Conservation (phyloP, 805 yeast species). For the Ogataea philodendri region DNA sequence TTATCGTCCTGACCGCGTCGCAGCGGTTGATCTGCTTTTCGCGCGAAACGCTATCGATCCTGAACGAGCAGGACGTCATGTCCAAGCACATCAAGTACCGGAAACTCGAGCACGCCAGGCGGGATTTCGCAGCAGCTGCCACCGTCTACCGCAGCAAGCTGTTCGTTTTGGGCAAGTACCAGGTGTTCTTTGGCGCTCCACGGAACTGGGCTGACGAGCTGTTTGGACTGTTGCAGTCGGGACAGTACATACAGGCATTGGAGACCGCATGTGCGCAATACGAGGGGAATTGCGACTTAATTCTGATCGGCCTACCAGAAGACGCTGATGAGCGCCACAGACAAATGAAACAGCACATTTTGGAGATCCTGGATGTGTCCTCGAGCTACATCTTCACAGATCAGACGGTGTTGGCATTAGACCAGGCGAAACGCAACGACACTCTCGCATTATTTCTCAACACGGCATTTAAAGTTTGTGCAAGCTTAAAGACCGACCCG, state of each 20-base stretch:
- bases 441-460: conserved; percentile 34
- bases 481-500: conserved; percentile 36
- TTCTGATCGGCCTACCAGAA: conserved; percentile 57
- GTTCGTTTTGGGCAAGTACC: conserved; percentile 52
- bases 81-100: conserved; percentile 37
- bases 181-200: conserved; percentile 54
- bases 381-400: conserved; percentile 41
- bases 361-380: conserved; percentile 55
- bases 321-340: conserved; percentile 42
- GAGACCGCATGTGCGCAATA: conserved; percentile 53
- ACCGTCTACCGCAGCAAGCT: conserved; percentile 44
- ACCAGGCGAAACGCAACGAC: conserved; percentile 12
- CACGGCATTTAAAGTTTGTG: conserved; percentile 41
- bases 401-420: conserved; percentile 10
- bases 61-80: conserved; percentile 38
- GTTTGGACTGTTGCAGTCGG: conserved; percentile 44
- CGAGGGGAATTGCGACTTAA: conserved; percentile 46
- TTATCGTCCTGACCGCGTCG: conserved; percentile 43
- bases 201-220: conserved; percentile 71
- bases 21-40: conserved; percentile 45
- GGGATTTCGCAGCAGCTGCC: conserved; percentile 32
- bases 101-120: conserved; percentile 13
- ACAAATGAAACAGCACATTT: conserved; percentile 51
- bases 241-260: conserved; percentile 56
- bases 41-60: conserved; percentile 37